Evolutionary conservation across 345 rosid species (phyloP).

Genomic region (Carallia brachiata): DNA sequence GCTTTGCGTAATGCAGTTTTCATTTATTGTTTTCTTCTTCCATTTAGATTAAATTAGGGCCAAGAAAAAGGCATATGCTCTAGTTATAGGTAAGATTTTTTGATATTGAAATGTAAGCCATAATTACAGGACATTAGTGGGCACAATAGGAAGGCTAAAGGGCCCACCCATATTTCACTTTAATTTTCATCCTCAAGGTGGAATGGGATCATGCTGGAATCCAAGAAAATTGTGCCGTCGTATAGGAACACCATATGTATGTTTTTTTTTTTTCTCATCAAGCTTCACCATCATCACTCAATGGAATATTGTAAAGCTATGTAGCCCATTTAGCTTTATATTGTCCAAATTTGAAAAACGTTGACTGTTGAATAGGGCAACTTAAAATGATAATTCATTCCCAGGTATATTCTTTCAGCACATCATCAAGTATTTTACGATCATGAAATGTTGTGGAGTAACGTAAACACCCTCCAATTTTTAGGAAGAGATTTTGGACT

Average conservation of each 20-base stretch:
- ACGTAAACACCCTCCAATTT: too few relatives aligned
- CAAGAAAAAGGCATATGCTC: neutral
- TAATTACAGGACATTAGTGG: slow-evolving; percentile 19
- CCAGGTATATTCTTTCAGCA: neutral
- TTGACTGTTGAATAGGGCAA: neutral
- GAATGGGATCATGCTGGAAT: slow-evolving; percentile 7
- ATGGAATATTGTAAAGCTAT: neutral
- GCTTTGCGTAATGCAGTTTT: too few relatives aligned
- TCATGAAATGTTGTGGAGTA: neutral
- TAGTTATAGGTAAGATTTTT: slow-evolving; percentile 3
- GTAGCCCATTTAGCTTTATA: neutral
- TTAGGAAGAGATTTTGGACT: too few relatives aligned
- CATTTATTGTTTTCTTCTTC: too few relatives aligned
- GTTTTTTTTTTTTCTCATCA: neutral
- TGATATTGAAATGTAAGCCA: slow-evolving; percentile 8
- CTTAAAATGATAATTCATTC: neutral
- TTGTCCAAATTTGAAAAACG: neutral
- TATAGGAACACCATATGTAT: neutral
- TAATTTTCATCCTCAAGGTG: slow-evolving; percentile 11
- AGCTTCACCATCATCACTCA: neutral
- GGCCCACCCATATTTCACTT: slow-evolving; percentile 18
- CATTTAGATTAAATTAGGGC: neutral
- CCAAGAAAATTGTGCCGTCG: slow-evolving; percentile 18
- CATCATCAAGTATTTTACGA: neutral
- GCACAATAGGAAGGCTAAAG: neutral